Evolutionary conservation across 108 stramenopile genomes (phyloP).

Genomic region (Skeletonema potamos): DNA sequence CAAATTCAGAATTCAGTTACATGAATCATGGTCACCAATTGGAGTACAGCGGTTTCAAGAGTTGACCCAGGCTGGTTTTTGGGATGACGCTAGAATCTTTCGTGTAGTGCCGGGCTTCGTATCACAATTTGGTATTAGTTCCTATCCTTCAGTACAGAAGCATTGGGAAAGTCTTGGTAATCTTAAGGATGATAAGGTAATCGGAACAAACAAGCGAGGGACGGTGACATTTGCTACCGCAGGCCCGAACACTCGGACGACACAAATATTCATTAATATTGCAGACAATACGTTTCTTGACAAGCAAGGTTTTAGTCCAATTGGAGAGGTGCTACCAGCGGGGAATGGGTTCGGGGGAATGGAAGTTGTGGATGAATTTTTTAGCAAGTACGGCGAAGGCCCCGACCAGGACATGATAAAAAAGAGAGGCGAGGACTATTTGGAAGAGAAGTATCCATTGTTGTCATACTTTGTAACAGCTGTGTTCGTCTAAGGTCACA

Average conservation of each 20-base stretch:
- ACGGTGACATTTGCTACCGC: slow-evolving; percentile 54
- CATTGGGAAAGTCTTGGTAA: not conserved
- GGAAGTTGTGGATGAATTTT: slow-evolving; percentile 66
- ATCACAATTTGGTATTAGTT: not conserved
- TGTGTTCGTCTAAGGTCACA: slow-evolving; percentile 10
- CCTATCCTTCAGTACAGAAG: not conserved
- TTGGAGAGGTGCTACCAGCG: slow-evolving; percentile 64
- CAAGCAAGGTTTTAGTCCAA: slow-evolving; percentile 75
- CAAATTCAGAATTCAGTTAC: not conserved
- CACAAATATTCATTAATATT: slow-evolving; percentile 84
- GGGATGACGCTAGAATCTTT: slow-evolving; percentile 1
- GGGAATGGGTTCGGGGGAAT: slow-evolving; percentile 54
- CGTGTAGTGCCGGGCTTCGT: not conserved
- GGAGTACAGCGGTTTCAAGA: slow-evolving; percentile 3
- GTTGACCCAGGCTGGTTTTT: not conserved
- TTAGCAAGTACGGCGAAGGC: slow-evolving; percentile 56
- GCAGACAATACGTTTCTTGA: slow-evolving; percentile 72
- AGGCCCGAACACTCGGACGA: slow-evolving; percentile 56
- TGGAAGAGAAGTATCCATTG: slow-evolving; percentile 58
- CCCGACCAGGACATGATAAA: slow-evolving; percentile 60
- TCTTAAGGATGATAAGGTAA: slow-evolving; percentile 48
- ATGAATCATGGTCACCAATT: not conserved
- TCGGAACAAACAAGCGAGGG: slow-evolving; percentile 40
- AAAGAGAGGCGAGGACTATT: slow-evolving; percentile 52
- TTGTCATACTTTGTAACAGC: slow-evolving; percentile 41